Evolutionary conservation across 306 rosid species (phyloP).

Genomic region (Senna siamea): DNA sequence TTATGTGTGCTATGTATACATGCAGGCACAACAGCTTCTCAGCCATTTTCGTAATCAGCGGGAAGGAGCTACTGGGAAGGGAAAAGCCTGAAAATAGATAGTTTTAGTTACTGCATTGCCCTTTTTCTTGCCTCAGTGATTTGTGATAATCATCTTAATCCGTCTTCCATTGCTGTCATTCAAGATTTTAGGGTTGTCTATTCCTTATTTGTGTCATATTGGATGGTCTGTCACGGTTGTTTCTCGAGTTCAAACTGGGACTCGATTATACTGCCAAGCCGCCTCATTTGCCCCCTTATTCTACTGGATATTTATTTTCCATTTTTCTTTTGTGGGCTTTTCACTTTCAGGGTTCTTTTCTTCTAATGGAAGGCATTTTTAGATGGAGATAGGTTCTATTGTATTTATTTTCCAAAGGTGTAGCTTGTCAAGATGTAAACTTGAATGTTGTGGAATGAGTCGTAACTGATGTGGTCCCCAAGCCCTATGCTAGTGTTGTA

Average conservation of each 20-base stretch:
- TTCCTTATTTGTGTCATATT: slow-evolving; percentile 34
- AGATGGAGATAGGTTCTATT: slow-evolving; percentile 13
- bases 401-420: not conserved
- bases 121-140: slow-evolving; percentile 19
- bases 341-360: slow-evolving; percentile 21
- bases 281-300: slow-evolving; percentile 6
- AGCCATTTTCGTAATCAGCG: slow-evolving; percentile 93
- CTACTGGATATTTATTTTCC: slow-evolving; percentile 30
- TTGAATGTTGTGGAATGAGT: slow-evolving; percentile 34
- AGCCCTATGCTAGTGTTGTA: slow-evolving; percentile 38
- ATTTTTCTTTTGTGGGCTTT: slow-evolving; percentile 14
- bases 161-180: slow-evolving; percentile 29
- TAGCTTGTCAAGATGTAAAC: slow-evolving; percentile 31
- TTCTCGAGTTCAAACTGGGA: slow-evolving; percentile 26
- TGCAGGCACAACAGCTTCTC: slow-evolving; percentile 96
- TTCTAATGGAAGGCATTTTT: slow-evolving; percentile 21
- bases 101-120: slow-evolving; percentile 42
- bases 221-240: slow-evolving; percentile 23
- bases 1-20: slow-evolving; percentile 30
- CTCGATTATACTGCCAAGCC: slow-evolving; percentile 4
- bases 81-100: slow-evolving; percentile 58
- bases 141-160: slow-evolving; percentile 14
- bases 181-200: slow-evolving; percentile 30
- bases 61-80: slow-evolving; percentile 75
- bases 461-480: not conserved